Evolutionary conservation across 192 early-diverging fungal genomes (phyloP).

Genomic region (Phycomyces blakesleeanus): DNA sequence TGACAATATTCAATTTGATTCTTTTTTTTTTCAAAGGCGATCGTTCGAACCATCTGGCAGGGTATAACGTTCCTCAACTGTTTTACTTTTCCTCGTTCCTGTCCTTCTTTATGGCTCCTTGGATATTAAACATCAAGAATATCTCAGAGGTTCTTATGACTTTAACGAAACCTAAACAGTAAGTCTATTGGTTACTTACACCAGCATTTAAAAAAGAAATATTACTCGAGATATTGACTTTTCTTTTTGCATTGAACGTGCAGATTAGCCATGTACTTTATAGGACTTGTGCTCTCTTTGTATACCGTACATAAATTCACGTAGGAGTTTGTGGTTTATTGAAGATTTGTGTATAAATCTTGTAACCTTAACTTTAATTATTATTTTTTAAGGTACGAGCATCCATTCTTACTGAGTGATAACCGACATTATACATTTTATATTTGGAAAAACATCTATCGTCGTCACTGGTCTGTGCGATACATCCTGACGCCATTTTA

Average conservation of each 20-base stretch:
- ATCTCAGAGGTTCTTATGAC: not conserved
- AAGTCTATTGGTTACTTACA: not conserved
- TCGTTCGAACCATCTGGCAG: conserved; percentile 75
- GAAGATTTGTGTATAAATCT: not conserved
- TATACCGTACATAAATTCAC: conserved; percentile 53
- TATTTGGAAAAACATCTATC: conserved; percentile 81
- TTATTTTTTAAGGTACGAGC: conserved; percentile 86
- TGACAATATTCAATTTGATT: not conserved
- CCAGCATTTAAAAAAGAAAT: too few species aligned
- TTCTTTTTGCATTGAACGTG: not conserved
- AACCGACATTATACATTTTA: conserved; percentile 97
- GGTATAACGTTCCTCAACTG: conserved; percentile 78
- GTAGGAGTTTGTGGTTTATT: conserved; percentile 24
- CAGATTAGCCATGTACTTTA: conserved; percentile 3
- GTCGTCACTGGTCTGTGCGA: conserved; percentile 43
- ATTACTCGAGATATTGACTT: conserved; percentile 3
- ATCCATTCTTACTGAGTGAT: conserved; percentile 91
- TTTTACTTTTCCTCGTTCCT: conserved; percentile 78
- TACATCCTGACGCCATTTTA: conserved; percentile 71
- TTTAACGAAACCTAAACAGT: conserved; percentile 1
- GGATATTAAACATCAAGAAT: conserved; percentile 28
- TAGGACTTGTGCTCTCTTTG: conserved; percentile 24
- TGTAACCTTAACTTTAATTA: too few species aligned
- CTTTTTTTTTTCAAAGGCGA: conserved; percentile 56
- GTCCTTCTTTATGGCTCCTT: conserved; percentile 44